Conservation (phyloP, 176 grass and related monocot species). For the Melocanna baccifera region DNA sequence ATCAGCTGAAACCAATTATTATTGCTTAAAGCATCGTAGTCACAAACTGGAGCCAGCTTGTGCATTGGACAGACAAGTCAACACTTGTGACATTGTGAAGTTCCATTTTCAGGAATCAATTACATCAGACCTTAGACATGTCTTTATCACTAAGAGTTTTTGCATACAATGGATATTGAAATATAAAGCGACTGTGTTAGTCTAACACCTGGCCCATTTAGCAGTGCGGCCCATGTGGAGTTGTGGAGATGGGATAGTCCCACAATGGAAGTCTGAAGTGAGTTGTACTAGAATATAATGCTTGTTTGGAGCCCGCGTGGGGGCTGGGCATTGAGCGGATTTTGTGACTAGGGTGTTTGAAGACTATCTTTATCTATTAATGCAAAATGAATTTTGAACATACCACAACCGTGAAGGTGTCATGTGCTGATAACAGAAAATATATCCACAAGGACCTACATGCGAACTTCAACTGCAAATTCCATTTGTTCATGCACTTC, state of each 20-base stretch:
- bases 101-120: constrained; percentile 1
- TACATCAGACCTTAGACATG: not conserved
- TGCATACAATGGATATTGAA: not conserved
- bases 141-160: constrained; percentile 8
- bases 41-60: not conserved
- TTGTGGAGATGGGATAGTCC: not conserved
- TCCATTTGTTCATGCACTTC: not conserved
- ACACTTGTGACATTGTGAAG: not conserved
- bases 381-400: constrained; percentile 7
- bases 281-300: not conserved
- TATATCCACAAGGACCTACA: not conserved
- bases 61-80: not conserved
- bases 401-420: not conserved
- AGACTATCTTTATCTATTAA: not conserved
- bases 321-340: too few relatives aligned
- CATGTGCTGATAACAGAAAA: not conserved
- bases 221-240: not conserved
- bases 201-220: not conserved
- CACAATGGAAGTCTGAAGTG: not conserved
- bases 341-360: too few relatives aligned
- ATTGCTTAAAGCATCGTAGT: not conserved
- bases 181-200: not conserved
- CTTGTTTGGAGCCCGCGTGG: not conserved
- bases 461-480: not conserved
- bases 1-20: not conserved